Evolutionary conservation across 2,329 filamentous ascomycete species (phyloP).

Genomic region (Calcarisporium arbuscula): DNA sequence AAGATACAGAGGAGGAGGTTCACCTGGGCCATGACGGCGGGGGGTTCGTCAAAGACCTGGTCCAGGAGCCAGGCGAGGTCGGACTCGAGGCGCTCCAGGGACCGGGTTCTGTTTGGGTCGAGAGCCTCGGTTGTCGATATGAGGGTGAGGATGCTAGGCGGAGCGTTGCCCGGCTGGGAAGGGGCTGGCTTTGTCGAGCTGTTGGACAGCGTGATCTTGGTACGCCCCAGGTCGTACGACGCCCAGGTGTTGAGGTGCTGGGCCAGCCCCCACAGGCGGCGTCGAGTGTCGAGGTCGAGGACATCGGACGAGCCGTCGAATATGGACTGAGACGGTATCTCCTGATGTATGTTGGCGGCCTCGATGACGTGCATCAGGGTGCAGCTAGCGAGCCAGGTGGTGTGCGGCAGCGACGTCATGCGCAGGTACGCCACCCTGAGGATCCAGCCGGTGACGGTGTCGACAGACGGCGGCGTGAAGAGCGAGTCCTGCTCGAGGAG

Average conservation of each 20-base stretch:
- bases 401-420: constrained; percentile 45
- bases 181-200: constrained; percentile 35
- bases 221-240: constrained; percentile 52
- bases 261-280: constrained; percentile 42
- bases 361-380: constrained; percentile 53
- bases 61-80: constrained; percentile 35
- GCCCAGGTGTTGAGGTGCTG: constrained; percentile 54
- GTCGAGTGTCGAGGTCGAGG: constrained; percentile 30
- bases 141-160: constrained; percentile 43
- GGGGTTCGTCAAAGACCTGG: constrained; percentile 30
- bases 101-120: constrained; percentile 41
- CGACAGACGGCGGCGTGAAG: too few relatives aligned
- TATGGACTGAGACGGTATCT: constrained; percentile 23
- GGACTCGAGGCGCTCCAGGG: constrained; percentile 34
- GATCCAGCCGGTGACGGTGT: constrained; percentile 45
- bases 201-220: constrained; percentile 41
- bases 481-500: too few relatives aligned
- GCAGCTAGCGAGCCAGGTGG: constrained; percentile 51
- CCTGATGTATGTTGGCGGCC: constrained; percentile 41
- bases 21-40: constrained; percentile 42
- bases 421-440: constrained; percentile 48
- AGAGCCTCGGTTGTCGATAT: constrained; percentile 47
- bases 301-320: too few relatives aligned
- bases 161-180: constrained; percentile 31
- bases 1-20: constrained; percentile 51